phyloP scores from a whole-genome alignment of 306 rosid species.

The Clitoria ternatea region DNA sequence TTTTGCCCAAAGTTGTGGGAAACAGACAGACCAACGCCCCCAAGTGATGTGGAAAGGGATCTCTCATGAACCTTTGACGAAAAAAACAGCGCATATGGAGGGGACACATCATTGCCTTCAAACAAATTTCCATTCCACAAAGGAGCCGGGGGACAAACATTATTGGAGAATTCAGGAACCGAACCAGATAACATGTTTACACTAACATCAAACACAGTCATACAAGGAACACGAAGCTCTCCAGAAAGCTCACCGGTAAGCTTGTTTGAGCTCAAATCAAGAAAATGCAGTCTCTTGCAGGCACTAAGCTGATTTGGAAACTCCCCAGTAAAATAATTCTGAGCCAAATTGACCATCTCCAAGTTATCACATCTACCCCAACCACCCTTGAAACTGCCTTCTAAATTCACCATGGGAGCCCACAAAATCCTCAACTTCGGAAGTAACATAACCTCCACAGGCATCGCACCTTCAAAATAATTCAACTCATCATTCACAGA shows the following conservation, averaged over 20 bases:
- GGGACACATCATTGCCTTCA: conserved; percentile 8
- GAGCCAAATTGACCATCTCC: conserved; percentile 80
- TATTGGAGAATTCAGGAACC: conserved; percentile 45
- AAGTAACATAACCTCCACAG: conserved; percentile 51
- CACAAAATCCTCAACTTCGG: conserved; percentile 75
- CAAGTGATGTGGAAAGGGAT: conserved; percentile 19
- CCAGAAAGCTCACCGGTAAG: conserved; percentile 57
- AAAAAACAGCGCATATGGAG: conserved; percentile 53
- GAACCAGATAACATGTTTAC: conserved; percentile 57
- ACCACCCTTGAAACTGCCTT: conserved; percentile 46
- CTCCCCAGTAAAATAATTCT: conserved; percentile 59
- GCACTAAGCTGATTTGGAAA: conserved; percentile 44
- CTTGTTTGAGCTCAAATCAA: conserved; percentile 62
- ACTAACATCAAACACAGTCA: conserved; percentile 78
- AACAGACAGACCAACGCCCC: conserved; percentile 35
- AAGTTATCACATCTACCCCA: conserved; percentile 72
- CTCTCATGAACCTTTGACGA: conserved; percentile 35
- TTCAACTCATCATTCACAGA: conserved; percentile 53
- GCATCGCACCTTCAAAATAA: conserved; percentile 70
- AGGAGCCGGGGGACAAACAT: conserved; percentile 34
- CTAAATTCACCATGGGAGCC: conserved; percentile 80
- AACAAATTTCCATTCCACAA: conserved; percentile 28
- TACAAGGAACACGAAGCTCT: conserved; percentile 64
- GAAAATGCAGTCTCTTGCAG: conserved; percentile 68
- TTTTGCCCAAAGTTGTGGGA: conserved; percentile 72